Evolutionary conservation across 768 basidiomycete genomes (phyloP).

Genomic region (Lentinula boryana): DNA sequence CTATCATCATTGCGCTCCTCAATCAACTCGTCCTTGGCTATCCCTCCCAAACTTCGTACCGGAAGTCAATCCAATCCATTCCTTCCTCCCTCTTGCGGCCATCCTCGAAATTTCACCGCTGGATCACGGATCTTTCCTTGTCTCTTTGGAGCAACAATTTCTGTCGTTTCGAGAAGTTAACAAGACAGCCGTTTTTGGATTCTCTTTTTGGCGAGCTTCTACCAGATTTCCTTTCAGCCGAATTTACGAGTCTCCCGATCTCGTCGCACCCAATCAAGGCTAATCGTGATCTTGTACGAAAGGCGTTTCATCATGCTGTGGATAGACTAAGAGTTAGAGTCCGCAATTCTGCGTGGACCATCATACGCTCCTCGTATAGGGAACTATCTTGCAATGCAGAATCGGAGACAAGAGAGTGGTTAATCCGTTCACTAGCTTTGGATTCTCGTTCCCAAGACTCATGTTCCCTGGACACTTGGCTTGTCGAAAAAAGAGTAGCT

Average conservation of each 20-base stretch:
- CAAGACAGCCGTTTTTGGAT: constrained; percentile 20
- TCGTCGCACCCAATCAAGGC: not conserved
- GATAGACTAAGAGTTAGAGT: constrained; percentile 43
- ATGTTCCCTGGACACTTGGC: constrained; percentile 43
- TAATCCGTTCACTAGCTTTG: constrained; percentile 42
- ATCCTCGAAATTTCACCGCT: constrained; percentile 29
- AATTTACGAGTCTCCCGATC: not conserved
- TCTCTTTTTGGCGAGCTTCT: constrained; percentile 12
- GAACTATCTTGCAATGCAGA: constrained; percentile 43
- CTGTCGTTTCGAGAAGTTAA: constrained; percentile 41
- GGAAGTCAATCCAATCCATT: constrained; percentile 36
- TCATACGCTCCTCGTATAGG: constrained; percentile 58
- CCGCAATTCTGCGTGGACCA: constrained; percentile 49
- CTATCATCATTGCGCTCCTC: constrained; percentile 45
- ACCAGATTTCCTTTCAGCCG: constrained; percentile 12
- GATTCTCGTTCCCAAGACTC: constrained; percentile 22
- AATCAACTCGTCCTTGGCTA: constrained; percentile 52
- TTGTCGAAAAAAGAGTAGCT: constrained; percentile 30
- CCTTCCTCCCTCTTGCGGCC: constrained; percentile 32
- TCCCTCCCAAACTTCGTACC: constrained; percentile 60
- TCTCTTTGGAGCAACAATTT: constrained; percentile 53
- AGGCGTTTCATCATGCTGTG: constrained; percentile 39
- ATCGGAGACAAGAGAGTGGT: constrained; percentile 37
- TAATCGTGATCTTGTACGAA: constrained; percentile 21
- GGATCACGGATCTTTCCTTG: constrained; percentile 49